A percentile compares a stretch with the other conserved stretches of the same genome.
These are phyloP conservation scores for Oryza longistaminata DNA, from an alignment of 176 grass and related monocot species.

Conservation along the genomic window DNA sequence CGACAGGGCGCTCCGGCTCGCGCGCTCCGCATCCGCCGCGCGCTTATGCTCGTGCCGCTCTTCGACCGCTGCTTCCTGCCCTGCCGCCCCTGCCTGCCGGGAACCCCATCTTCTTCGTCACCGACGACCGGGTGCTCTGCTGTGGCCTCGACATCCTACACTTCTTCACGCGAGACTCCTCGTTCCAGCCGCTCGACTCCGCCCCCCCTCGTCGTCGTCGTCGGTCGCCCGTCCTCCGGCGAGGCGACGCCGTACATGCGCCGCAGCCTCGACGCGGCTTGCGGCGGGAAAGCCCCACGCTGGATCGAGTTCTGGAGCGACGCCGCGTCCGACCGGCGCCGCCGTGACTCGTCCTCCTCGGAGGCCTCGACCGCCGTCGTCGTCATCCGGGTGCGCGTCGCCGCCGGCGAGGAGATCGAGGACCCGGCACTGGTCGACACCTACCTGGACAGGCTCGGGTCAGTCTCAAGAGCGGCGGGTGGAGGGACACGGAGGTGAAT, in stretches of 20 bases:
- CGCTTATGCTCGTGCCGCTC: conserved; percentile 70
- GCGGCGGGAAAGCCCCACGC: conserved; percentile 61
- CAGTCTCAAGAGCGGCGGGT: conserved; percentile 75
- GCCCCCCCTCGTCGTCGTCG: neutral
- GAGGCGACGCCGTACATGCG: conserved; percentile 44
- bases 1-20: conserved; percentile 59
- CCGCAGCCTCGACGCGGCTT: conserved; percentile 73
- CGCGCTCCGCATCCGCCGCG: conserved; percentile 69
- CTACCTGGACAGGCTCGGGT: conserved; percentile 78
- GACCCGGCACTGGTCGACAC: conserved; percentile 63
- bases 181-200: conserved; percentile 46
- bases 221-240: neutral
- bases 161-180: conserved; percentile 78
- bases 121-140: conserved; percentile 86
- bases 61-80: conserved; percentile 92
- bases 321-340: conserved; percentile 78
- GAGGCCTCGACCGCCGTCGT: conserved; percentile 68
- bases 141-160: conserved; percentile 81
- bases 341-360: conserved; percentile 87
- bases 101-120: conserved; percentile 90
- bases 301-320: conserved; percentile 99
- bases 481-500: conserved; percentile 78
- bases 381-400: conserved; percentile 33
- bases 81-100: conserved; percentile 79
- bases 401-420: conserved; percentile 24